Percentiles rank a stretch among this genome's conserved stretches.
phyloP scores from a whole-genome alignment of 257 asterid genomes.

The Perilla frutescens region DNA sequence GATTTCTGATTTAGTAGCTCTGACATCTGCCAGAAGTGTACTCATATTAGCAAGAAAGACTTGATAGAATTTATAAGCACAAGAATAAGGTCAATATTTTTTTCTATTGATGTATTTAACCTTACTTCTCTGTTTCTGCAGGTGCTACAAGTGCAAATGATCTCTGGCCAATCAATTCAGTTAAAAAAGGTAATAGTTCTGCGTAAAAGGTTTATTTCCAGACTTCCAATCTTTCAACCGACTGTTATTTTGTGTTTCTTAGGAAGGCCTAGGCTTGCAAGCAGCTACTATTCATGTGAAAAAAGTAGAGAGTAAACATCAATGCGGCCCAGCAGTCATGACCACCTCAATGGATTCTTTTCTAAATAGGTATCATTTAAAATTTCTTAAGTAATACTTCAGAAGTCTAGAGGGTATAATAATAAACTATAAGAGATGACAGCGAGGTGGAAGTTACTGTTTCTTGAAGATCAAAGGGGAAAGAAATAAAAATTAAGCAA shows the following conservation, averaged over 20 bases:
- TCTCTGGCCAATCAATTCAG: background rate
- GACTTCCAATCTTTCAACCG: conserved; percentile 17
- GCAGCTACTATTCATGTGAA: background rate
- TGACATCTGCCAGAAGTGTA: conserved; percentile 78
- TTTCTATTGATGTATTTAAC: background rate
- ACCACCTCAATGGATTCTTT: too few species aligned
- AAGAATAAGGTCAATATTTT: background rate
- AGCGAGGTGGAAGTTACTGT: too few species aligned
- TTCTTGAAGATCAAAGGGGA: too few species aligned
- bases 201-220: background rate
- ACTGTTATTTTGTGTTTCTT: conserved; percentile 8
- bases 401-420: too few species aligned
- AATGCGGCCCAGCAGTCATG: background rate
- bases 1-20: conserved; percentile 92
- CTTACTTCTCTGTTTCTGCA: background rate
- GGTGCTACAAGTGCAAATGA: conserved; percentile 16
- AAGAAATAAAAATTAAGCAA: too few species aligned
- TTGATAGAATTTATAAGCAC: conserved; percentile 13
- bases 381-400: too few species aligned
- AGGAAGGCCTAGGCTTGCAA: conserved; percentile 9
- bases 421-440: too few species aligned
- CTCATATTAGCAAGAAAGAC: conserved; percentile 33
- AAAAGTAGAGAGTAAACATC: background rate
- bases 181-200: background rate
- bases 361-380: too few species aligned